Base-by-base conservation (phyloP, 169 alveolate genomes). In the Cystoisospora suis region DNA sequence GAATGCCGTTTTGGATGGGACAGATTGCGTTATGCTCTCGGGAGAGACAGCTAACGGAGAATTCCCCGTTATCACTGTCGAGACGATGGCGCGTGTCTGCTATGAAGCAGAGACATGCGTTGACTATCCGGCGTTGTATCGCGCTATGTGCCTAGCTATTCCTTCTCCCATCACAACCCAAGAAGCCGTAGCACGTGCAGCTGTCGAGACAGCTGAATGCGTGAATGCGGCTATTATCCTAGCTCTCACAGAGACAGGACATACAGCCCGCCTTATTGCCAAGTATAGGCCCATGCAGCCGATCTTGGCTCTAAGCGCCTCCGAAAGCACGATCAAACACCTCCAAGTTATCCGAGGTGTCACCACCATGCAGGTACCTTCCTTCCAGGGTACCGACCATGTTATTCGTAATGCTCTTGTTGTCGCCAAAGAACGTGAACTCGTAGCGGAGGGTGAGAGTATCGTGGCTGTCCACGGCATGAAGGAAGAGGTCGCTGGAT, bases 1-100 rank as follows among this genome's bases (percentile, higher is more conserved):
- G 86, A 99, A 98, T 92, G 99, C 99, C 0, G 99, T 99, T 32
- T 91, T 98, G 53, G 99, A 99, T 93, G 99, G 99, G 61, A 94
- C 99, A 17, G 99, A 99, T 92, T 97, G 99, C 45, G 99, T 98
- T 36, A 97, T 98, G 99, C 96, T 97, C 34, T 95, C 98, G 20
- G 99, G 98, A 3, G 99, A 98, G 93, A 97, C 99, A 12, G 98
- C 99, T 12, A 93, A 89, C 80, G 99, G 99, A 47, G 93, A 92
- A 45, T 95, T 95, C 94, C 99, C 99, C 3, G 92, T 96, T 32
- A 86, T 88, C 72, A 97, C 98, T 40, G 95, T 93, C 38, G 87
- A 93, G 75, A 96, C 95, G 45, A 96, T 97, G 98, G 95, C 97
- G 6, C 94, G 94, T 88, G 96, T 96, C 85, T 95, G 98, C 92